These are phyloP conservation scores for Wallacemonas collosoma DNA, from an alignment of 208 protist genomes.

Conservation along the genomic window DNA sequence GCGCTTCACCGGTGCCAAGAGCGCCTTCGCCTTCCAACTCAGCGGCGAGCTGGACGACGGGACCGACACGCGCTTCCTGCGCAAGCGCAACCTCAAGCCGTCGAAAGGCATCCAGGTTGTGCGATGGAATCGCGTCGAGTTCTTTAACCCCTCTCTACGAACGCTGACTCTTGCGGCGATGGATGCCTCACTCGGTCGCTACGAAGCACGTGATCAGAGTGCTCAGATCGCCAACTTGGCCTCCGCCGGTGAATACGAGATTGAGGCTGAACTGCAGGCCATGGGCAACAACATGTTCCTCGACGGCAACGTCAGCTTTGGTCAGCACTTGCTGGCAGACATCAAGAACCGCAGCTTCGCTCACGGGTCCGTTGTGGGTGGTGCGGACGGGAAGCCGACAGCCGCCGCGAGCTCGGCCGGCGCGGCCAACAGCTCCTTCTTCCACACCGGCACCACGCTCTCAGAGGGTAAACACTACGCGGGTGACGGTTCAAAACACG, in stretches of 20 bases:
- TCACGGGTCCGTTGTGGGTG: neutral
- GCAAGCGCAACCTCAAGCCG: conserved; percentile 39
- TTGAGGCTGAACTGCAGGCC: neutral
- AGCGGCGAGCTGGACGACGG: conserved; percentile 33
- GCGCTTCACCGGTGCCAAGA: conserved; percentile 51
- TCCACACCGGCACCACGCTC: conserved; percentile 6
- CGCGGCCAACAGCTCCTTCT: conserved; percentile 17
- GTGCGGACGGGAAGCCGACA: neutral
- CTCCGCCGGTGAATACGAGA: neutral
- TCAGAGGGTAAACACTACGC: conserved; percentile 9
- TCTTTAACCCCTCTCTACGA: conserved; percentile 52
- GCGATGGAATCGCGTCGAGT: conserved; percentile 73
- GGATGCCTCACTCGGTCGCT: conserved; percentile 26
- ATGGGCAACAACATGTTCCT: conserved; percentile 10
- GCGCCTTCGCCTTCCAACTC: conserved; percentile 60
- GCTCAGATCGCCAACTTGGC: conserved; percentile 13
- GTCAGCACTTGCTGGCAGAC: conserved; percentile 34
- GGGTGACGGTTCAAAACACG: neutral
- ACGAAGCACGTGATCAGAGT: conserved; percentile 32
- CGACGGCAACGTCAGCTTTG: conserved; percentile 17
- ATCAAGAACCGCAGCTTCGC: conserved; percentile 41
- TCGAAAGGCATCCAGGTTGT: conserved; percentile 41
- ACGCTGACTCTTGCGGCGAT: conserved; percentile 35
- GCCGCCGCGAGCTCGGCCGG: conserved; percentile 4
- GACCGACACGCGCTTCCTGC: conserved; percentile 46